phyloP scores from a whole-genome alignment of 352 stramenopile species.

The Phytophthora pini region DNA sequence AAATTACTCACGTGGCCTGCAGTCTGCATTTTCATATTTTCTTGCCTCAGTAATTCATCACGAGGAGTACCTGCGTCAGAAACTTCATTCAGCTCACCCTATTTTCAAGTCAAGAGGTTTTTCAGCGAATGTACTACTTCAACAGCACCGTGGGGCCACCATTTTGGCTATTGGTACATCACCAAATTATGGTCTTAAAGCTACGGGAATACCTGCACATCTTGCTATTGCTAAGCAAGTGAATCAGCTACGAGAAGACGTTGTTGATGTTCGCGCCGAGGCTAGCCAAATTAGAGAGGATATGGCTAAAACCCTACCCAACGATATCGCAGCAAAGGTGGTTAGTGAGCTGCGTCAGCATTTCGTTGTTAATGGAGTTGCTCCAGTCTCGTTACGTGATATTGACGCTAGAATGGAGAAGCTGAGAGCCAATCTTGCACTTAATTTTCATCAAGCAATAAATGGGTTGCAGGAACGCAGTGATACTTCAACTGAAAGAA shows the following conservation, averaged over 20 bases:
- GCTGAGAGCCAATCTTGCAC: too few relatives aligned
- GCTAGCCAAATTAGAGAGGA: background rate
- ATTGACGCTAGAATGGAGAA: background rate
- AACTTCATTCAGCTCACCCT: background rate
- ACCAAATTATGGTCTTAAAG: conserved; percentile 5
- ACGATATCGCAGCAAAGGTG: conserved; percentile 5
- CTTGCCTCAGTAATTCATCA: conserved; percentile 8
- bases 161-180: background rate
- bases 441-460: too few relatives aligned
- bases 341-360: conserved; percentile 4
- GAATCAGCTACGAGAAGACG: background rate
- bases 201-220: conserved; percentile 12
- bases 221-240: conserved; percentile 9
- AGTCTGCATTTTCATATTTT: background rate
- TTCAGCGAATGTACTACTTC: conserved; percentile 1
- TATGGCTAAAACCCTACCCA: background rate
- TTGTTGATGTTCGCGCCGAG: background rate
- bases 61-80: conserved; percentile 1
- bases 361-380: conserved; percentile 13
- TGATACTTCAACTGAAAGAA: background rate
- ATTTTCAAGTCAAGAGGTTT: conserved; percentile 15
- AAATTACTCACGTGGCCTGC: too few relatives aligned
- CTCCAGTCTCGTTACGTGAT: conserved; percentile 1
- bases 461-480: too few relatives aligned
- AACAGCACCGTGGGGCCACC: background rate